A percentile compares a stretch with the other conserved stretches of the same genome.
These are phyloP conservation scores for Fonsecaea erecta DNA, from an alignment of 2,329 filamentous ascomycete genomes.

Conservation along the genomic window DNA sequence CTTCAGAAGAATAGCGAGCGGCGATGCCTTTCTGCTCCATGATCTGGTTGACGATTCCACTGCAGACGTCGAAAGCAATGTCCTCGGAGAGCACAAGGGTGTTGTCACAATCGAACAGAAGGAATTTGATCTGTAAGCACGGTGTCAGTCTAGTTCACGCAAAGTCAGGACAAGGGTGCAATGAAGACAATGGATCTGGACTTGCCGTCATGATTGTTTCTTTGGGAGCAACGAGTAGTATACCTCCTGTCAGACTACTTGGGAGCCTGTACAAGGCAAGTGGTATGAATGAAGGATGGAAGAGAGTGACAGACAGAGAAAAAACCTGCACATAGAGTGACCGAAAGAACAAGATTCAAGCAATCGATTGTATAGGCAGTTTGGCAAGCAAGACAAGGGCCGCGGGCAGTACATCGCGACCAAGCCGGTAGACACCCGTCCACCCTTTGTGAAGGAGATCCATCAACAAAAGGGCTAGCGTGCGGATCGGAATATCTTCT, in stretches of 20 bases:
- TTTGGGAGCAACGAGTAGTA: background rate
- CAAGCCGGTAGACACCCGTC: no score
- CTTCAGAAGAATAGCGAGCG: constrained; percentile 74
- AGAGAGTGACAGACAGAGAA: background rate
- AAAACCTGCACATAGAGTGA: background rate
- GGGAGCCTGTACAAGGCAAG: background rate
- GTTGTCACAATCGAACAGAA: constrained; percentile 81
- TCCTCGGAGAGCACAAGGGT: constrained; percentile 91
- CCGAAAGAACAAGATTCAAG: background rate
- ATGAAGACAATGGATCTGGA: background rate
- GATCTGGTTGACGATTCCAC: constrained; percentile 85
- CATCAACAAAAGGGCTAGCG: background rate
- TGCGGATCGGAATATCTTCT: background rate
- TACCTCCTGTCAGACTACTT: background rate
- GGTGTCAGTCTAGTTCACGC: background rate
- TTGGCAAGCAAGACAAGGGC: background rate
- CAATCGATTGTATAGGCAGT: background rate
- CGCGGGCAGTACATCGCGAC: background rate
- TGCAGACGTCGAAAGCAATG: constrained; percentile 88
- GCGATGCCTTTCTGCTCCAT: constrained; percentile 68
- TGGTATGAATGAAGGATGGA: background rate
- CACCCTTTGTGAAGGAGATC: background rate
- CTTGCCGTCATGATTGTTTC: background rate
- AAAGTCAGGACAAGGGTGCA: background rate
- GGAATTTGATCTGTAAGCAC: constrained; percentile 64